These are phyloP conservation scores for Carex myosuroides DNA, from an alignment of 176 grass and related monocot genomes.

Conservation along the genomic window DNA sequence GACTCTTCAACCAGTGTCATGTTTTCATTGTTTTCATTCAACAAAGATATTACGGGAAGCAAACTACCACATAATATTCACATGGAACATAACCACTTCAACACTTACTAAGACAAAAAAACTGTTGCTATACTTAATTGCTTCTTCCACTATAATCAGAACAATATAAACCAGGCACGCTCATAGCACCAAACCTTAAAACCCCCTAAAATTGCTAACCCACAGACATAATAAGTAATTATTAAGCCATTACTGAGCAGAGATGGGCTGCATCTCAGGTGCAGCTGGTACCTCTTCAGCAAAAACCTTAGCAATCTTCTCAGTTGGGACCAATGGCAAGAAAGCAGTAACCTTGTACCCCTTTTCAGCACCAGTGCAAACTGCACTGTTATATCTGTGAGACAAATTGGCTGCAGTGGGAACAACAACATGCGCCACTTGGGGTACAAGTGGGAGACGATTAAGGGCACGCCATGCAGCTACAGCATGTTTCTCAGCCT, in stretches of 20 bases:
- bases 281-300: neutral
- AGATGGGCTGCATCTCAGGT: conserved; percentile 59
- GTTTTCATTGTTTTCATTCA: neutral
- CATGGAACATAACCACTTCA: neutral
- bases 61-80: conserved; percentile 5
- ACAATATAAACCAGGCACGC: neutral
- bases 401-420: conserved; percentile 59
- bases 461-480: conserved; percentile 75
- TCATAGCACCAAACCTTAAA: neutral
- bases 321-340: conserved; percentile 68
- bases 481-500: conserved; percentile 48
- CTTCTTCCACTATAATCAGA: too few species aligned
- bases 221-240: neutral
- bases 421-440: conserved; percentile 53
- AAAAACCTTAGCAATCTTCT: conserved; percentile 58
- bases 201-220: conserved; percentile 4
- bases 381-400: conserved; percentile 55
- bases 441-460: conserved; percentile 66
- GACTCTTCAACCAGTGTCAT: neutral
- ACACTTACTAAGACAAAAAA: neutral
- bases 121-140: neutral
- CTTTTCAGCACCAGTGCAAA: conserved; percentile 39
- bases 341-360: conserved; percentile 62
- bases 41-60: neutral
- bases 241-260: conserved; percentile 2